Percentiles rank a stretch among this genome's conserved stretches.
These are phyloP conservation scores for Aspergillus versicolor DNA, from an alignment of 2,329 filamentous ascomycete species.

Conservation along the genomic window DNA sequence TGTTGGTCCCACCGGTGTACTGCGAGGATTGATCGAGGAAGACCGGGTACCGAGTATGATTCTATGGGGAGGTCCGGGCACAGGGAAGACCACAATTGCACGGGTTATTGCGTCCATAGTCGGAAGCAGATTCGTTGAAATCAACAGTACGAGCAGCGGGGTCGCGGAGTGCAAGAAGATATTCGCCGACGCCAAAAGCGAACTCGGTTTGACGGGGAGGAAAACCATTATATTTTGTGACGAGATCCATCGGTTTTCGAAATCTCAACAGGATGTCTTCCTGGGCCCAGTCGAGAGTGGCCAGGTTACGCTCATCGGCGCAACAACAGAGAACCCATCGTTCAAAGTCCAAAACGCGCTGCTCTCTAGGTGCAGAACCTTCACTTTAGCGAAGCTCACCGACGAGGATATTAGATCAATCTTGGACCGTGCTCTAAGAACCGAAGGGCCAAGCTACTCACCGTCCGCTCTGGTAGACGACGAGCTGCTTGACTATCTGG, in stretches of 20 bases:
- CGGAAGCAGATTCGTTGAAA: conserved; percentile 85
- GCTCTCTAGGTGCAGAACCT: conserved; percentile 84
- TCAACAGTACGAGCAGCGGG: conserved; percentile 87
- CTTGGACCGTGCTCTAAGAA: conserved; percentile 68
- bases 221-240: conserved; percentile 98
- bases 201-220: conserved; percentile 75
- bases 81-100: conserved; percentile 69
- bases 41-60: conserved; percentile 93
- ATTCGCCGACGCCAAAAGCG: conserved; percentile 79
- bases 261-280: conserved; percentile 92
- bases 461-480: conserved; percentile 65
- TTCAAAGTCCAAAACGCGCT: conserved; percentile 90
- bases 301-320: conserved; percentile 86
- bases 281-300: conserved; percentile 88
- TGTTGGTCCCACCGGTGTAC: conserved; percentile 78
- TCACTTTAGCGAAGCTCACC: conserved; percentile 75
- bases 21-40: conserved; percentile 81
- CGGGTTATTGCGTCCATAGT: conserved; percentile 81
- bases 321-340: conserved; percentile 94
- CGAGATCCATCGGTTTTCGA: conserved; percentile 90
- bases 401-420: conserved; percentile 72
- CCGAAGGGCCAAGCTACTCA: conserved; percentile 56
- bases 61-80: conserved; percentile 63
- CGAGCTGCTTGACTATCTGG: conserved; percentile 76
- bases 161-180: conserved; percentile 91